Base-by-base conservation (phyloP, 805 yeast genomes). In the Candida cerambycidarum region DNA sequence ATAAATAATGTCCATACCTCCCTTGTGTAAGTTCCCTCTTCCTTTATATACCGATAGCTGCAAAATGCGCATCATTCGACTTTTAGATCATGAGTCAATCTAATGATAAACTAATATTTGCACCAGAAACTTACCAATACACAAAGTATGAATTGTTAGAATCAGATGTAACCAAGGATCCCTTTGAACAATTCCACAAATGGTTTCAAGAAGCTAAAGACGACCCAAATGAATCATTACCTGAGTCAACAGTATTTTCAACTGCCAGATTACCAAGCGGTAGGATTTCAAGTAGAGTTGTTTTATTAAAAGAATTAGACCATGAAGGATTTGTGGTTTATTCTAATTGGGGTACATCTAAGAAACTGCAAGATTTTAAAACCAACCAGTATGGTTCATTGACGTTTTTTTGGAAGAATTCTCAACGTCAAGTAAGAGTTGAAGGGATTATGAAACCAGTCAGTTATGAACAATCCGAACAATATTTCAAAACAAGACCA, bases 211-310 rank as follows among this genome's bases (percentile, higher is more conserved):
- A 85, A 31, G 96, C 96, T 14, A 69, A 71, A 39, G 68, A 69
- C 58, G 68, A 69, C 58, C 83, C 85, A 51, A 69, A 72, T 15
- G 50, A 55, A 29, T 39, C 59, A 5, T 67, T 89, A 36, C 95
- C 97, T 2, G 99, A 93, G 61, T 77, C 90, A 1, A 72, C 80
- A n/a, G 86, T 83, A 13, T 79, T 93, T n/a, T 79, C 97, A 7
- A 90, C 99, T 2, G 95, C 96, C 0, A 73, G 79, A 45, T 69
- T 90, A 47, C 97, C 97, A 7, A 76, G 85, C 2, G 99, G 99
- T n/a, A 71, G 95, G 46, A 88, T 93, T 1, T 83, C 95, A 0
- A 80, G 90, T 5, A 73, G 99, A 42, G 77, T 85, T 8, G 92
- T 93, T 2, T 73, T 93, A 41, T 79, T 93, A 64, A 93, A 93